Evolutionary conservation across 2,329 filamentous ascomycete genomes (phyloP).

Genomic region (Alternaria dauci): DNA sequence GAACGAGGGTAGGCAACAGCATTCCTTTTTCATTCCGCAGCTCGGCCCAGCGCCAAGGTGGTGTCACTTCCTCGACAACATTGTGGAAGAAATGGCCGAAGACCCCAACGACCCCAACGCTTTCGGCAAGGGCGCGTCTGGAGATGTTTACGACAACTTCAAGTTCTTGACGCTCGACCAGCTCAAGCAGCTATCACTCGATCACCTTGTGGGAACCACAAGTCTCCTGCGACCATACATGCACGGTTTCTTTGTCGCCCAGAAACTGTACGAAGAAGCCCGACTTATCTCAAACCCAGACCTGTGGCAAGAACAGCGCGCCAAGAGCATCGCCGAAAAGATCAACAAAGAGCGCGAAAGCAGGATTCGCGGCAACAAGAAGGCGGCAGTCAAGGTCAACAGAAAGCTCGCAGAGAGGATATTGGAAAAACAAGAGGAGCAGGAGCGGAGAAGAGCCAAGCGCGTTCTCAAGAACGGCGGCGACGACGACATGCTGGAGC

Average conservation of each 20-base stretch:
- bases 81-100: conserved; percentile 99
- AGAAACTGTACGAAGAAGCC: conserved; percentile 94
- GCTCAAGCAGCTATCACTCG: conserved; percentile 82
- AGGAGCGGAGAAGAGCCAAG: conserved; percentile 57
- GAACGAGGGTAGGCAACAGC: conserved; percentile 94
- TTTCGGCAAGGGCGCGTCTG: conserved; percentile 64
- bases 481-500: conserved; percentile 58
- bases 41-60: conserved; percentile 92
- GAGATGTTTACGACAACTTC: conserved; percentile 96
- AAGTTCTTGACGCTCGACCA: conserved; percentile 95
- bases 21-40: conserved; percentile 93
- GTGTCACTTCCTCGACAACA: conserved; percentile 96
- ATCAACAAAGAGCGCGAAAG: conserved; percentile 97
- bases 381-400: conserved; percentile 90
- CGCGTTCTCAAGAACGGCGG: conserved; percentile 66
- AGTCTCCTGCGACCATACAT: conserved; percentile 93
- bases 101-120: conserved; percentile 70
- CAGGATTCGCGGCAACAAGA: conserved; percentile 92
- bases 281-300: conserved; percentile 92
- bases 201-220: conserved; percentile 89
- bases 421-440: conserved; percentile 74
- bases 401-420: conserved; percentile 72
- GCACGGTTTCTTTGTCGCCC: conserved; percentile 98
- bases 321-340: conserved; percentile 91
- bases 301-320: conserved; percentile 89